Conservation (phyloP, 2,329 filamentous ascomycete genomes). For the Aspergillus viridinutans region DNA sequence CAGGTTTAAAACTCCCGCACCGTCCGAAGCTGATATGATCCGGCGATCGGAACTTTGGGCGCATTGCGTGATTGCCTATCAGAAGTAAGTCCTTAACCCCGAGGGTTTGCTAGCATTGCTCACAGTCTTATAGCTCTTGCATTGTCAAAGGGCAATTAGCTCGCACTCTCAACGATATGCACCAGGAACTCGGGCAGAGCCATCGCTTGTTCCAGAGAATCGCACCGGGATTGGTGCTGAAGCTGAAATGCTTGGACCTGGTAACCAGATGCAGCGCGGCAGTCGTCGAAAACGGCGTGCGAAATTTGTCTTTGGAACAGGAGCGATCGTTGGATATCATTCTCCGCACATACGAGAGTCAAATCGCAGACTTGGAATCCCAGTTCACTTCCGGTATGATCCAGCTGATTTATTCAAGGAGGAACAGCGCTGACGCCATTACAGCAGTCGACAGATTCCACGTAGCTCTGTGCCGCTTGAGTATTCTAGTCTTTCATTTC, state of each 20-base stretch:
- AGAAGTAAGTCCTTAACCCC: constrained; percentile 25
- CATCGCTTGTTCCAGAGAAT: constrained; percentile 33
- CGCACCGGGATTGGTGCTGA: constrained; percentile 29
- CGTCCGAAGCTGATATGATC: constrained; percentile 32
- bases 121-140: constrained; percentile 27
- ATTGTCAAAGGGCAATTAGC: constrained; percentile 36
- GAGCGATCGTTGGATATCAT: constrained; percentile 36
- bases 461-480: constrained; percentile 26
- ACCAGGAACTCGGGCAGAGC: constrained; percentile 33
- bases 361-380: constrained; percentile 34
- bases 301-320: constrained; percentile 35
- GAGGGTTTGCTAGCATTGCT: neutral
- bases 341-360: constrained; percentile 33
- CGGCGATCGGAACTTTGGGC: constrained; percentile 40
- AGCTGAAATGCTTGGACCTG: constrained; percentile 36
- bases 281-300: constrained; percentile 36
- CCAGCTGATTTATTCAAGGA: neutral
- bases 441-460: constrained; percentile 31
- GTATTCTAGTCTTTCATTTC: constrained; percentile 34
- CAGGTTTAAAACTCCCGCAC: constrained; percentile 26
- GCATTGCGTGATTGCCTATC: constrained; percentile 38
- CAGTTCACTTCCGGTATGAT: constrained; percentile 29
- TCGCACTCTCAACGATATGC: constrained; percentile 29
- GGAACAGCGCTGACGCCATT: neutral
- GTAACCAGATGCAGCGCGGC: constrained; percentile 34